Percentiles rank a stretch among this genome's conserved stretches.
phyloP scores from a whole-genome alignment of 257 asterid genomes.

The Catharanthus roseus region DNA sequence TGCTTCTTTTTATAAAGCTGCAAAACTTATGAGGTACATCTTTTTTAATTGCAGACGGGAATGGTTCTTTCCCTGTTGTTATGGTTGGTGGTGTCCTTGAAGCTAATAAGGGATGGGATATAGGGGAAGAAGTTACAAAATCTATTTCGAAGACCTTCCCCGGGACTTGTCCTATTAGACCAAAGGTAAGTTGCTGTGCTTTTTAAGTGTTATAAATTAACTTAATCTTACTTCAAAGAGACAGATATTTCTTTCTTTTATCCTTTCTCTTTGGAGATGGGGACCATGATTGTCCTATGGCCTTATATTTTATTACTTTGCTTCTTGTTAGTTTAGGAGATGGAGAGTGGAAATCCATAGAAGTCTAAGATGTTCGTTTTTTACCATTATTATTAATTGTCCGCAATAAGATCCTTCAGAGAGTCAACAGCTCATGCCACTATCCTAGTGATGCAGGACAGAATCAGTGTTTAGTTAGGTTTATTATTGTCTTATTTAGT shows the following conservation, averaged over 20 bases:
- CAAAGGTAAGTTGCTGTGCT: conserved; percentile 51
- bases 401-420: neutral
- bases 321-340: neutral
- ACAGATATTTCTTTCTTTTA: neutral
- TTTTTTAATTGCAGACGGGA: conserved; percentile 55
- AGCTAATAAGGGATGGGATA: conserved; percentile 78
- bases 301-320: neutral
- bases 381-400: neutral
- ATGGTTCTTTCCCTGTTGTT: conserved; percentile 71
- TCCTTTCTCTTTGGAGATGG: neutral
- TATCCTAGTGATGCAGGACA: too few relatives aligned
- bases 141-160: conserved; percentile 64
- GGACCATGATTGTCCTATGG: neutral
- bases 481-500: too few relatives aligned
- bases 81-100: conserved; percentile 94
- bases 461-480: too few relatives aligned
- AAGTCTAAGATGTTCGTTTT: neutral
- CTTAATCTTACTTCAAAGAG: too few relatives aligned
- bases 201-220: neutral
- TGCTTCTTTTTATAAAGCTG: neutral
- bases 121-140: conserved; percentile 63
- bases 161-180: conserved; percentile 68
- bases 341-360: neutral
- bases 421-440: neutral
- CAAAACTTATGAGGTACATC: conserved; percentile 10